phyloP scores from a whole-genome alignment of 441 rosid genomes.

The Syzygium malaccense region DNA sequence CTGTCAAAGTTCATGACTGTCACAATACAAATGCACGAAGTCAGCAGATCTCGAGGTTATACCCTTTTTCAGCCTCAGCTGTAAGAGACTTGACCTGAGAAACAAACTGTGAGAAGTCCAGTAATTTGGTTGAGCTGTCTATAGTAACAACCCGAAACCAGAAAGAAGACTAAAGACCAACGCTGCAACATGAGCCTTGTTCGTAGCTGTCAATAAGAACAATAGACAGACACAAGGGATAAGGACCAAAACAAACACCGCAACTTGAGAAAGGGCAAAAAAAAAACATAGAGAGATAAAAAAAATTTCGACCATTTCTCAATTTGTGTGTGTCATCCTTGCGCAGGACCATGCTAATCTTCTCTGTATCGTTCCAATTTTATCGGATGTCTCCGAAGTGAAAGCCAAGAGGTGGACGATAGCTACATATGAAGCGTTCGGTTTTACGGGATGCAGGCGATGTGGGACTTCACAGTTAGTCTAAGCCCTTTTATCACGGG shows the following conservation, averaged over 20 bases:
- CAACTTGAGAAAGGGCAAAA: background rate
- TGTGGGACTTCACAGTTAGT: background rate
- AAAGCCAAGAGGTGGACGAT: accelerated
- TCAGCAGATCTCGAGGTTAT: background rate
- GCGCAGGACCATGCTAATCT: constrained; percentile 54
- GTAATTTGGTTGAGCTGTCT: background rate
- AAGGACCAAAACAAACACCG: background rate
- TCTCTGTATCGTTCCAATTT: constrained; percentile 71
- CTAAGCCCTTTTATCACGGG: background rate
- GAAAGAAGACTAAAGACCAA: too few species aligned
- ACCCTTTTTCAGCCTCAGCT: background rate
- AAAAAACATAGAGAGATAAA: background rate
- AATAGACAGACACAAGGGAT: background rate
- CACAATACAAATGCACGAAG: background rate
- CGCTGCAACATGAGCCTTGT: too few species aligned
- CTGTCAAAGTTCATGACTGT: background rate
- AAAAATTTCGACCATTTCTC: constrained; percentile 35
- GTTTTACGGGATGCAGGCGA: accelerated
- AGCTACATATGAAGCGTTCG: background rate
- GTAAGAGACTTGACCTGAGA: background rate
- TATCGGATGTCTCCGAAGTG: constrained; percentile 42
- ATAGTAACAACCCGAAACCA: background rate
- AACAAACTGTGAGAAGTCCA: background rate
- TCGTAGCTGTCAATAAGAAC: background rate
- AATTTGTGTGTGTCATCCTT: constrained; percentile 21